These are phyloP conservation scores for Aspergillus sp. DNA, from an alignment of 2,329 filamentous ascomycete genomes.

Conservation along the genomic window DNA sequence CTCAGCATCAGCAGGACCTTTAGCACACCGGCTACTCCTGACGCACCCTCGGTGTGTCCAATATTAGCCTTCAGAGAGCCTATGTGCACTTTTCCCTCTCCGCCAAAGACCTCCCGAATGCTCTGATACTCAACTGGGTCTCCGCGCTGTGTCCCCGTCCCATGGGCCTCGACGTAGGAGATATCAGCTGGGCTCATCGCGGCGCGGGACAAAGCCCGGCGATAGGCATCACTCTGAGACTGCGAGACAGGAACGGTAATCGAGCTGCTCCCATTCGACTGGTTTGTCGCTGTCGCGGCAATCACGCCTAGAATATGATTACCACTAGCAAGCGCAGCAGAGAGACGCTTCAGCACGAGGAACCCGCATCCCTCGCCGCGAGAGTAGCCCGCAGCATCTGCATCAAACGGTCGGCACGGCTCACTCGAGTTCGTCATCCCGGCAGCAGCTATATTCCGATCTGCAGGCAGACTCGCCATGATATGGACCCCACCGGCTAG, in stretches of 20 bases:
- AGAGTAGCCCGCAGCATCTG: conserved; percentile 15
- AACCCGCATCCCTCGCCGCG: conserved; percentile 12
- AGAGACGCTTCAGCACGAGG: conserved; percentile 34
- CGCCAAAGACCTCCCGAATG: conserved; percentile 35
- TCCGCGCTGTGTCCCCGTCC: conserved; percentile 36
- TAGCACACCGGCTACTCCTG: conserved; percentile 14
- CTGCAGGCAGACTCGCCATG: conserved; percentile 29
- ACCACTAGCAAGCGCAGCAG: conserved; percentile 51
- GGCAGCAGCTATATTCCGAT: conserved; percentile 8
- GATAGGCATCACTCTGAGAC: conserved; percentile 35
- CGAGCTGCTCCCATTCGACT: conserved; percentile 31
- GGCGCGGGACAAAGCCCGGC: conserved; percentile 23
- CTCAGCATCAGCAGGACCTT: conserved; percentile 6
- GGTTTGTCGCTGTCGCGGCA: conserved; percentile 29
- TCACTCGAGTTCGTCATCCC: conserved; percentile 9
- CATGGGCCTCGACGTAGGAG: conserved; percentile 39
- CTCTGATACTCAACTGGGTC: conserved; percentile 33
- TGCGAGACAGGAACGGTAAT: conserved; percentile 22
- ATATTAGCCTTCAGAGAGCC: conserved; percentile 38
- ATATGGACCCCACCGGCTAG: conserved; percentile 39
- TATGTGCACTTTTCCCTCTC: conserved; percentile 19
- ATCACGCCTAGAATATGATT: conserved; percentile 52
- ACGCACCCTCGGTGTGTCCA: conserved; percentile 40
- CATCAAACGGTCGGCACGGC: conserved; percentile 15
- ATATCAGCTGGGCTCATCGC: conserved; percentile 28